Evolutionary conservation across 164 flowering plant genomes (phyloP).

Genomic region (Liriodendron chinense): DNA sequence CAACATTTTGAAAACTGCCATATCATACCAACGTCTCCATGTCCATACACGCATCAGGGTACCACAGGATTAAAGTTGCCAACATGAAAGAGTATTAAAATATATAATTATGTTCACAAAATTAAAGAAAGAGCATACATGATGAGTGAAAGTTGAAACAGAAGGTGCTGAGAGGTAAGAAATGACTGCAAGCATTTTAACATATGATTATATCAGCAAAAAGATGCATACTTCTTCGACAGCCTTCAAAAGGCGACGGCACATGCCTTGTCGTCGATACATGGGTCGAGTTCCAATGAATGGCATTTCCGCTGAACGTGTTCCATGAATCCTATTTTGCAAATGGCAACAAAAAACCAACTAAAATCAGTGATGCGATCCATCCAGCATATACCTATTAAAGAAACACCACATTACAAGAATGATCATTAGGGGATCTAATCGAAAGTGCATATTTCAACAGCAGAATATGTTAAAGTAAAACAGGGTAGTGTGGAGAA

Average conservation of each 20-base stretch:
- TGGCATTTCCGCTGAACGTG: slow-evolving; percentile 74
- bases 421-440: neutral
- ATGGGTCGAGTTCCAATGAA: slow-evolving; percentile 69
- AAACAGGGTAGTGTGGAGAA: neutral
- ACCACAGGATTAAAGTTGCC: too few species aligned
- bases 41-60: too few species aligned
- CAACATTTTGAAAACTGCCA: too few species aligned
- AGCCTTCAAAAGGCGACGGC: slow-evolving; percentile 62
- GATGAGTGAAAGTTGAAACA: neutral
- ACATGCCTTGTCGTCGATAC: slow-evolving; percentile 77
- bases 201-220: neutral
- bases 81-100: neutral
- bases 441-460: neutral
- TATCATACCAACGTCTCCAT: too few species aligned
- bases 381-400: neutral
- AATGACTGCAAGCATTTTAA: neutral
- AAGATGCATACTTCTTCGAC: slow-evolving; percentile 50
- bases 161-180: neutral
- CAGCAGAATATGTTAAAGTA: neutral
- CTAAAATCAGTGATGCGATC: neutral
- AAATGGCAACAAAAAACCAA: neutral
- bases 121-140: neutral
- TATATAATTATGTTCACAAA: neutral
- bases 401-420: neutral
- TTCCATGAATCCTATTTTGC: slow-evolving; percentile 54